These are phyloP conservation scores for Eustoma russellianum DNA, from an alignment of 257 asterid species.

Conservation along the genomic window DNA sequence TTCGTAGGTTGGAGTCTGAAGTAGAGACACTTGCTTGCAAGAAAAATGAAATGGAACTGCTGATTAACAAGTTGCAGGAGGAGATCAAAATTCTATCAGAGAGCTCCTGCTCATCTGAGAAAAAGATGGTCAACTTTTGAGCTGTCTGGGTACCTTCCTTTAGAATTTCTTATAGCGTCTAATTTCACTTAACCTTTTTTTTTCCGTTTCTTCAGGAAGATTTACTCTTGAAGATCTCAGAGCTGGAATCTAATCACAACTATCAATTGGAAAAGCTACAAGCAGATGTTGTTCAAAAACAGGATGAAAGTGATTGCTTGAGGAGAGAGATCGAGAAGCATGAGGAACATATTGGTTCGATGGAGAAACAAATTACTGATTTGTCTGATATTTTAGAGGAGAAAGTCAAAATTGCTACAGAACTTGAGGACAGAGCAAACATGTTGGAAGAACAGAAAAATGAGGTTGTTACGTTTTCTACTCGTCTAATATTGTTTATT, in stretches of 20 bases:
- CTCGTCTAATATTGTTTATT: conserved; percentile 7
- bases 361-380: conserved; percentile 52
- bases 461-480: conserved; percentile 39
- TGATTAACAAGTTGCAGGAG: conserved; percentile 53
- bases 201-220: conserved; percentile 62
- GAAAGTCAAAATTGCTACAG: conserved; percentile 52
- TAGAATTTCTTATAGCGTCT: conserved; percentile 10
- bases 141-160: conserved; percentile 16
- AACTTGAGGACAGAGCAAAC: conserved; percentile 48
- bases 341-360: conserved; percentile 38
- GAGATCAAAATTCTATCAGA: conserved; percentile 43
- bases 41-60: conserved; percentile 55
- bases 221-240: conserved; percentile 44
- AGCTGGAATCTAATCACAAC: conserved; percentile 54
- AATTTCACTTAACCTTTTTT: conserved; percentile 17
- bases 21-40: conserved; percentile 45
- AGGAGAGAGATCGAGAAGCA: conserved; percentile 47
- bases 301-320: conserved; percentile 46
- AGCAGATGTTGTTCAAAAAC: conserved; percentile 50
- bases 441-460: conserved; percentile 59
- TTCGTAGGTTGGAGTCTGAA: conserved; percentile 63
- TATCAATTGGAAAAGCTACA: conserved; percentile 47
- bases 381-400: conserved; percentile 49
- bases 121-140: conserved; percentile 52
- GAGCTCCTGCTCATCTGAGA: conserved; percentile 51